phyloP scores from a whole-genome alignment of 2,329 filamentous ascomycete genomes.

The Emericellopsis atlantica region DNA sequence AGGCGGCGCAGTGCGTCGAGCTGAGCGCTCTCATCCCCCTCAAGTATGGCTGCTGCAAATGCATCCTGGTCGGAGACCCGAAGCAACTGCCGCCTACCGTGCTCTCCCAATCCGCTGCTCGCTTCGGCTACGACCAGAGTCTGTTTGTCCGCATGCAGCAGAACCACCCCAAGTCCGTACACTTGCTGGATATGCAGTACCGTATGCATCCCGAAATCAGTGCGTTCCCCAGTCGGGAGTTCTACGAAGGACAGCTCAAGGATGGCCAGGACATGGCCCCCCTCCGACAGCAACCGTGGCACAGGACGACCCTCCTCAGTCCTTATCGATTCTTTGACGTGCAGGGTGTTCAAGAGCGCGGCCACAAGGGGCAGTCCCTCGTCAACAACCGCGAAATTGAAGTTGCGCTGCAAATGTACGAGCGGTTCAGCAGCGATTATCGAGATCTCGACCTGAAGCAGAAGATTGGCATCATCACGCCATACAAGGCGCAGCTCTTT shows the following conservation, averaged over 20 bases:
- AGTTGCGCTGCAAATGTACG: constrained; percentile 75
- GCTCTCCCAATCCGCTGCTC: constrained; percentile 81
- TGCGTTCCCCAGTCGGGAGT: constrained; percentile 75
- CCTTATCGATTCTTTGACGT: constrained; percentile 98
- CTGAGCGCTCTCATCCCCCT: constrained; percentile 90
- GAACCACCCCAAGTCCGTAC: constrained; percentile 77
- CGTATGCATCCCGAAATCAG: constrained; percentile 99
- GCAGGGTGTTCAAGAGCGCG: constrained; percentile 70
- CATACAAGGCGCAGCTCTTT: constrained; percentile 86
- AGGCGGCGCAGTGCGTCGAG: constrained; percentile 96
- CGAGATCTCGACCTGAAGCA: constrained; percentile 55
- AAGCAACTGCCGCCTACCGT: constrained; percentile 96
- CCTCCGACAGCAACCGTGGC: constrained; percentile 73
- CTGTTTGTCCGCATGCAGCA: constrained; percentile 97
- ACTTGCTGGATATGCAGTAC: constrained; percentile 94
- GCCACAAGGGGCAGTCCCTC: constrained; percentile 75
- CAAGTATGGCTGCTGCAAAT: constrained; percentile 95
- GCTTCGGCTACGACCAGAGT: constrained; percentile 94
- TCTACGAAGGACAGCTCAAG: constrained; percentile 79
- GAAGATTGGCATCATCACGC: constrained; percentile 94
- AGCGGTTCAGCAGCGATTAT: constrained; percentile 65
- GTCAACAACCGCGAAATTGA: constrained; percentile 81
- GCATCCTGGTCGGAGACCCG: constrained; percentile 92
- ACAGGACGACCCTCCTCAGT: constrained; percentile 65
- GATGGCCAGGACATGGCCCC: constrained; percentile 75